phyloP scores from a whole-genome alignment of 306 rosid genomes.

The Luffa aegyptiaca region DNA sequence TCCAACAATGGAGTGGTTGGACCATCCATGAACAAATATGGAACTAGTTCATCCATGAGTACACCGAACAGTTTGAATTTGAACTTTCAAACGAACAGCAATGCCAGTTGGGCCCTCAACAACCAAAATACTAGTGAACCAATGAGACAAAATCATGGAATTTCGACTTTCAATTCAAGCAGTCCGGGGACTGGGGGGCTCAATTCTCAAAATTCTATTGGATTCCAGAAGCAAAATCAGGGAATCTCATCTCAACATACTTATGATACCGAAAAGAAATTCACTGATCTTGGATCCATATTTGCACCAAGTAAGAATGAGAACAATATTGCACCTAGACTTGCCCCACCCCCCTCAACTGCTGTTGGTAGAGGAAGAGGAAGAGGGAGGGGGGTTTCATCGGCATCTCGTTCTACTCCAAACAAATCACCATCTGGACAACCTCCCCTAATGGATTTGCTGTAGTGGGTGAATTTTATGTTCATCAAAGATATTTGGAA shows the following conservation, averaged over 20 bases:
- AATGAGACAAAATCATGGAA: slow-evolving; percentile 37
- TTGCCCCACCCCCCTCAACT: slow-evolving; percentile 88
- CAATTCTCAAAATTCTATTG: slow-evolving; percentile 43
- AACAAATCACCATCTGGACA: slow-evolving; percentile 46
- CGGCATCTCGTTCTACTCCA: slow-evolving; percentile 40
- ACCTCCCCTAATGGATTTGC: slow-evolving; percentile 80
- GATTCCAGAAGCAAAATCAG: slow-evolving; percentile 46
- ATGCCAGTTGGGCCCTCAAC: slow-evolving; percentile 40
- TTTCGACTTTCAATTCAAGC: slow-evolving; percentile 21
- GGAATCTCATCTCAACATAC: slow-evolving; percentile 31
- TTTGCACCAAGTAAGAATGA: slow-evolving; percentile 70
- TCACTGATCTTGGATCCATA: slow-evolving; percentile 70
- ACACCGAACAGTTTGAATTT: slow-evolving; percentile 42
- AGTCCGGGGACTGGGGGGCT: slow-evolving; percentile 29
- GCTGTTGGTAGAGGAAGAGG: slow-evolving; percentile 88
- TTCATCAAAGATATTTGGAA: slow-evolving; percentile 15
- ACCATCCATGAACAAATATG: slow-evolving; percentile 28
- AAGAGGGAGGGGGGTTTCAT: slow-evolving; percentile 55
- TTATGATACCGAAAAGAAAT: slow-evolving; percentile 28
- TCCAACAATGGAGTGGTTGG: slow-evolving; percentile 50
- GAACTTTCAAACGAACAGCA: slow-evolving; percentile 37
- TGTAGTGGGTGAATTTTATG: slow-evolving; percentile 28
- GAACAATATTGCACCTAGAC: slow-evolving; percentile 46
- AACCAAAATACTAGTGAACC: slow-evolving; percentile 32
- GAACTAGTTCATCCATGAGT: slow-evolving; percentile 36